These are phyloP conservation scores for Laetiporus sulphureus DNA, from an alignment of 1,284 basidiomycete species.

Conservation along the genomic window DNA sequence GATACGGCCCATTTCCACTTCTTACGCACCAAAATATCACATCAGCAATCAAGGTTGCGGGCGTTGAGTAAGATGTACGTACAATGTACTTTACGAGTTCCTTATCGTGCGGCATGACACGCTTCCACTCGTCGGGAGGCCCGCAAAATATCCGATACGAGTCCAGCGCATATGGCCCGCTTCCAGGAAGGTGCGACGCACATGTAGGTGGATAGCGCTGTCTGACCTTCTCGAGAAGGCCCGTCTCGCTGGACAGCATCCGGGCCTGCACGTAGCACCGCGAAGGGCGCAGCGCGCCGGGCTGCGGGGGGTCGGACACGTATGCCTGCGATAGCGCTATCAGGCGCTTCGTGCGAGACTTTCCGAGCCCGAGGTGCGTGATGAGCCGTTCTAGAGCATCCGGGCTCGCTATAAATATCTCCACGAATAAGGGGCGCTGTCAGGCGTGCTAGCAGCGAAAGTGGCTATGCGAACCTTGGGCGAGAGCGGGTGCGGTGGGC, in stretches of 20 bases:
- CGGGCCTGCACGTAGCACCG: slow-evolving; percentile 8
- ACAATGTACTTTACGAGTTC: slow-evolving; percentile 55
- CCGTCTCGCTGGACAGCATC: background rate
- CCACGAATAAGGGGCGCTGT: background rate
- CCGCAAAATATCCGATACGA: slow-evolving; percentile 61
- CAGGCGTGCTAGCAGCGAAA: no score
- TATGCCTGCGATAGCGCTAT: background rate
- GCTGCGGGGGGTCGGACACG: background rate
- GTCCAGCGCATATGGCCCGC: slow-evolving; percentile 58
- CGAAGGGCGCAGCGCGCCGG: slow-evolving; percentile 14
- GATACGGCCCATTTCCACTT: slow-evolving; percentile 58
- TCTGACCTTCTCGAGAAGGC: slow-evolving; percentile 2
- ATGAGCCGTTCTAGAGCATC: background rate
- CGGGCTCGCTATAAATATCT: background rate
- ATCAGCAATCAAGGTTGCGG: background rate
- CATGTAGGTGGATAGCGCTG: slow-evolving; percentile 35
- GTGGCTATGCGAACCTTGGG: slow-evolving; percentile 38
- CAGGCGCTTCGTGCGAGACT: background rate
- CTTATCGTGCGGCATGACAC: slow-evolving; percentile 53
- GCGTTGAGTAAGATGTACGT: slow-evolving; percentile 13
- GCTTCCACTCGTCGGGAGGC: slow-evolving; percentile 43
- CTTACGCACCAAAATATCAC: slow-evolving; percentile 22
- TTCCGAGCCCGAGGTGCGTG: background rate
- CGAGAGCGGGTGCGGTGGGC: slow-evolving; percentile 44
- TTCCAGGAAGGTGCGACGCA: slow-evolving; percentile 49